These are phyloP conservation scores for Cordyceps fumosorosea DNA, from an alignment of 2,329 filamentous ascomycete species.

Conservation along the genomic window DNA sequence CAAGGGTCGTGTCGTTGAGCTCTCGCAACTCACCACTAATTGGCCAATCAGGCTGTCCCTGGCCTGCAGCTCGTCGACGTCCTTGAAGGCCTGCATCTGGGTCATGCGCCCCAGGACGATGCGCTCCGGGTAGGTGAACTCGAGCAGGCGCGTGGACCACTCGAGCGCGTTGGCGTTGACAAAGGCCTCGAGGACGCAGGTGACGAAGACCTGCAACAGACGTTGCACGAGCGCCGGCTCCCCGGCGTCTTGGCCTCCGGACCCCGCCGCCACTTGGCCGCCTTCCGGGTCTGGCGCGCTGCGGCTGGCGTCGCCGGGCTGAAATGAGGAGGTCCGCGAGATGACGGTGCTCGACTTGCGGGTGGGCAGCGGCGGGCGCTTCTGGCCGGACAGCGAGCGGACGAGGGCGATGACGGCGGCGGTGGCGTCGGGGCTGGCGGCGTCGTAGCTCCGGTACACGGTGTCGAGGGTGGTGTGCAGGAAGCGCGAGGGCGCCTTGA, in stretches of 20 bases:
- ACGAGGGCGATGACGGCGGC: slow-evolving; percentile 64
- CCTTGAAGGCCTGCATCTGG: slow-evolving; percentile 56
- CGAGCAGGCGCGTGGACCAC: slow-evolving; percentile 59
- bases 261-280: slow-evolving; percentile 15
- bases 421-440: slow-evolving; percentile 59
- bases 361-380: slow-evolving; percentile 55
- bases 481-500: slow-evolving; percentile 72
- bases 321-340: slow-evolving; percentile 50
- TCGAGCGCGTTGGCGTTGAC: slow-evolving; percentile 54
- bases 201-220: slow-evolving; percentile 70
- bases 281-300: slow-evolving; percentile 58
- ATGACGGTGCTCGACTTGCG: slow-evolving; percentile 52
- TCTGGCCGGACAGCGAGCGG: slow-evolving; percentile 60
- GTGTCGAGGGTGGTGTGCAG: slow-evolving; percentile 70
- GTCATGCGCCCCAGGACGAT: slow-evolving; percentile 56
- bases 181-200: slow-evolving; percentile 69
- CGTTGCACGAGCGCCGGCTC: slow-evolving; percentile 57
- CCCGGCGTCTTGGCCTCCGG: slow-evolving; percentile 31
- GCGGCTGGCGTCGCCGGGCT: slow-evolving; percentile 42
- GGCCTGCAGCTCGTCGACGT: slow-evolving; percentile 53
- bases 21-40: slow-evolving; percentile 49
- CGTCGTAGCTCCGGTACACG: slow-evolving; percentile 59
- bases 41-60: slow-evolving; percentile 65
- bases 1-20: no score
- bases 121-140: slow-evolving; percentile 59